Evolutionary conservation across 768 basidiomycete species (phyloP).

Genomic region (Kwoniella europaea): DNA sequence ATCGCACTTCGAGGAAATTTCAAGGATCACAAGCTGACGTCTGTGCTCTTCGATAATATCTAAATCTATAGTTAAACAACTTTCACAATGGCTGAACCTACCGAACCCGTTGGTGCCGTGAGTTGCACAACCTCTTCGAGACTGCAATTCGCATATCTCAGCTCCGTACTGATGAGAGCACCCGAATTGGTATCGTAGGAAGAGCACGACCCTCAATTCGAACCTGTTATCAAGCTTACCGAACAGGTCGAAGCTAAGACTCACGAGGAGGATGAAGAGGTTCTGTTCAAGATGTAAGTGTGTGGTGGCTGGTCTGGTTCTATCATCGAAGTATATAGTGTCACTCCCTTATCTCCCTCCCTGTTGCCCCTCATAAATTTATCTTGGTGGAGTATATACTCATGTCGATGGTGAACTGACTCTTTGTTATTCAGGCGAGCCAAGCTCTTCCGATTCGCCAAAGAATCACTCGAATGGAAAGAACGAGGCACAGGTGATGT

Average conservation of each 20-base stretch:
- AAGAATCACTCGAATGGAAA: conserved; percentile 85
- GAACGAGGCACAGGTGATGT: conserved; percentile 97
- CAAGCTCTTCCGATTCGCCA: conserved; percentile 94
- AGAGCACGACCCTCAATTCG: conserved; percentile 86
- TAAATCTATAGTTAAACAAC: not conserved
- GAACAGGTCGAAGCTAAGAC: conserved; percentile 96
- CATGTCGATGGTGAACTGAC: conserved; percentile 4
- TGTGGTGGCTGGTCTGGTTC: not conserved
- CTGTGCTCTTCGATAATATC: conserved; percentile 16
- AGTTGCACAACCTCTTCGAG: not conserved
- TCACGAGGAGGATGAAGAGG: conserved; percentile 88
- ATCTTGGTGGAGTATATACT: too few species aligned
- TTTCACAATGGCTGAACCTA: conserved; percentile 33
- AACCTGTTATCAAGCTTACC: conserved; percentile 94
- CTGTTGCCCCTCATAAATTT: too few species aligned
- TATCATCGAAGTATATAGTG: too few species aligned
- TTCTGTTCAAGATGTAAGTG: conserved; percentile 92
- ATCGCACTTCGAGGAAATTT: not conserved
- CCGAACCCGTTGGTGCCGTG: conserved; percentile 33
- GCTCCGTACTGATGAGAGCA: too few species aligned
- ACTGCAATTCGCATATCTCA: too few species aligned
- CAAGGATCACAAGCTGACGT: conserved; percentile 1
- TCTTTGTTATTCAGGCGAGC: conserved; percentile 72
- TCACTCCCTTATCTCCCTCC: too few species aligned
- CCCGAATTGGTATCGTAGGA: conserved; percentile 65